These are phyloP conservation scores for Cucumis melo DNA, from an alignment of 306 rosid genomes.

Conservation along the genomic window DNA sequence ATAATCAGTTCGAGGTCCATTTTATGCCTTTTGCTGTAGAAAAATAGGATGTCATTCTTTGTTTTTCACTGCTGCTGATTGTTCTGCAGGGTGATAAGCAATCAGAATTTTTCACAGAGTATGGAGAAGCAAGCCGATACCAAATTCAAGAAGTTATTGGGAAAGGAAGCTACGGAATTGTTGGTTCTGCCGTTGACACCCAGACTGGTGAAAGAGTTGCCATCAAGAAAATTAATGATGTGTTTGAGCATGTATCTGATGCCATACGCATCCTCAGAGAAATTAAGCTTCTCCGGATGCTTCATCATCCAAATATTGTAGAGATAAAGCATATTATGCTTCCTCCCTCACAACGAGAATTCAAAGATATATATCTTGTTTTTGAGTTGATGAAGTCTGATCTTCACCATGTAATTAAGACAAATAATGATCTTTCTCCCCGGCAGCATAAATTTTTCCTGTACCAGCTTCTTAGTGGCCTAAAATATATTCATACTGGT, in stretches of 20 bases:
- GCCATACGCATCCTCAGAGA: conserved; percentile 91
- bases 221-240: conserved; percentile 88
- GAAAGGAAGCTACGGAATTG: conserved; percentile 91
- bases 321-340: conserved; percentile 90
- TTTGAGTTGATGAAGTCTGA: conserved; percentile 97
- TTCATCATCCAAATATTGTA: conserved; percentile 84
- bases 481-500: conserved; percentile 85
- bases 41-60: background rate
- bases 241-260: conserved; percentile 94
- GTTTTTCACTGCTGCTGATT: conserved; percentile 10
- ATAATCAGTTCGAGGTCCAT: background rate
- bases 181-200: conserved; percentile 67
- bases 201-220: conserved; percentile 84
- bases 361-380: conserved; percentile 83
- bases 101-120: conserved; percentile 82
- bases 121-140: conserved; percentile 75
- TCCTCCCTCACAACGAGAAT: conserved; percentile 92
- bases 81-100: conserved; percentile 39
- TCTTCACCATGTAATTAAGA: conserved; percentile 88
- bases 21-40: background rate
- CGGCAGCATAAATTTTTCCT: conserved; percentile 83
- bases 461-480: conserved; percentile 92
- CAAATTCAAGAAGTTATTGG: conserved; percentile 75
- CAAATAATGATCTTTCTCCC: conserved; percentile 68
- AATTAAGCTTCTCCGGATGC: conserved; percentile 86